Evolutionary conservation across 2,329 filamentous ascomycete genomes (phyloP).

Genomic region (Pseudophaeomoniella oleicola): DNA sequence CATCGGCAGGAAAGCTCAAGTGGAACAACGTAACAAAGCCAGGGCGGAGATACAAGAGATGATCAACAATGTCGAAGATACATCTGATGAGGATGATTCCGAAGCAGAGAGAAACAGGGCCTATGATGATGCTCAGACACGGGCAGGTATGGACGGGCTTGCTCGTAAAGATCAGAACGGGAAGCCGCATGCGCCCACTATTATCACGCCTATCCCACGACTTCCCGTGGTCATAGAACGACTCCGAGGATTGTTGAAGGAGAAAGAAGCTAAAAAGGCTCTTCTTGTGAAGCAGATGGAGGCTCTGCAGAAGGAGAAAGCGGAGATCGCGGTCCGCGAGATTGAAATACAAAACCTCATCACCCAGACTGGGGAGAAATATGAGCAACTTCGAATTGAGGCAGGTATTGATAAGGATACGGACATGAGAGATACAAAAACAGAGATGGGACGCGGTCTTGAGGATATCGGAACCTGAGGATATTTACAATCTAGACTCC

Average conservation of each 20-base stretch:
- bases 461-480: not conserved
- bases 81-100: conserved; percentile 48
- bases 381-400: conserved; percentile 40
- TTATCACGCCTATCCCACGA: conserved; percentile 64
- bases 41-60: conserved; percentile 69
- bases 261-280: conserved; percentile 49
- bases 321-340: conserved; percentile 54
- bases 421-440: not conserved
- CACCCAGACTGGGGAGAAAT: conserved; percentile 64
- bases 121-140: conserved; percentile 76
- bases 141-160: conserved; percentile 68
- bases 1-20: conserved; percentile 64
- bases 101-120: conserved; percentile 54
- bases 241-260: conserved; percentile 45
- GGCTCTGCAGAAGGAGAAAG: conserved; percentile 53
- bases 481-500: conserved; percentile 15
- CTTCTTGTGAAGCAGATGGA: conserved; percentile 49
- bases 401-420: conserved; percentile 15
- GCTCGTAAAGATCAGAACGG: conserved; percentile 22
- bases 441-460: not conserved
- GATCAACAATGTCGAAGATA: conserved; percentile 64
- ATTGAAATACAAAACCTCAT: conserved; percentile 66
- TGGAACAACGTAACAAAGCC: conserved; percentile 49
- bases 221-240: conserved; percentile 52
- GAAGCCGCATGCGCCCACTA: conserved; percentile 39